A percentile compares a stretch with the other conserved stretches of the same genome.
phyloP scores from a whole-genome alignment of 805 yeast genomes.

The Yarrowia keelungensis region DNA sequence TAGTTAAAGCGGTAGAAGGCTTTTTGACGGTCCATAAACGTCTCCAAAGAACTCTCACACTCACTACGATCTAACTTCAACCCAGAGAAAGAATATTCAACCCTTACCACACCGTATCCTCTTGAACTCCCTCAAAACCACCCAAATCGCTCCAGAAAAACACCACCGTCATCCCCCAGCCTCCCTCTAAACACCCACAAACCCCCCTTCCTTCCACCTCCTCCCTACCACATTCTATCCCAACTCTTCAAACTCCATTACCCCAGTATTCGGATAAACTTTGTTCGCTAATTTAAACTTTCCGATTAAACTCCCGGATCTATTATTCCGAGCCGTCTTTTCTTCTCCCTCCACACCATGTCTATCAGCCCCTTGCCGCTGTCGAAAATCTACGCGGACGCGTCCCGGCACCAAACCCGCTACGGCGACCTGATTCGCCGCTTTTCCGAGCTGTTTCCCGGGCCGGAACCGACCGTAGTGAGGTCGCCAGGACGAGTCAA shows the following conservation, averaged over 20 bases:
- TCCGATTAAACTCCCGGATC: not conserved
- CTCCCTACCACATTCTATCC: not conserved
- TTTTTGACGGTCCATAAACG: too few species aligned
- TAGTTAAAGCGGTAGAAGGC: too few species aligned
- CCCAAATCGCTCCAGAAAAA: not conserved
- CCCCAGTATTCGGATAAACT: conserved; percentile 27
- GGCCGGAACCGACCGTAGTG: conserved; percentile 54
- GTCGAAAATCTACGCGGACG: conserved; percentile 42
- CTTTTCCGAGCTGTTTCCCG: conserved; percentile 42
- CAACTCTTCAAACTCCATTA: not conserved
- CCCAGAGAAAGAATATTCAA: too few species aligned
- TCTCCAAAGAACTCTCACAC: too few species aligned
- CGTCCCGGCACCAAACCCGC: conserved; percentile 41
- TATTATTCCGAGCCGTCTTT: conserved; percentile 1
- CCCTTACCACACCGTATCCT: too few species aligned
- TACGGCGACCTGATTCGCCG: conserved; percentile 41
- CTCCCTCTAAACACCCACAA: not conserved
- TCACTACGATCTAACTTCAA: too few species aligned
- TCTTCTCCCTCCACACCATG: not conserved
- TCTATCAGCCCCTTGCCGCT: conserved; percentile 16
- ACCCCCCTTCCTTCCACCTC: not conserved
- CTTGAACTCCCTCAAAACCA: not conserved
- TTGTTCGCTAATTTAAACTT: not conserved
- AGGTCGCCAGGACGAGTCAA: conserved; percentile 81
- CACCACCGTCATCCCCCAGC: not conserved